phyloP scores from a whole-genome alignment of 73 alveolate genomes.

The Symbiodinium natans region DNA sequence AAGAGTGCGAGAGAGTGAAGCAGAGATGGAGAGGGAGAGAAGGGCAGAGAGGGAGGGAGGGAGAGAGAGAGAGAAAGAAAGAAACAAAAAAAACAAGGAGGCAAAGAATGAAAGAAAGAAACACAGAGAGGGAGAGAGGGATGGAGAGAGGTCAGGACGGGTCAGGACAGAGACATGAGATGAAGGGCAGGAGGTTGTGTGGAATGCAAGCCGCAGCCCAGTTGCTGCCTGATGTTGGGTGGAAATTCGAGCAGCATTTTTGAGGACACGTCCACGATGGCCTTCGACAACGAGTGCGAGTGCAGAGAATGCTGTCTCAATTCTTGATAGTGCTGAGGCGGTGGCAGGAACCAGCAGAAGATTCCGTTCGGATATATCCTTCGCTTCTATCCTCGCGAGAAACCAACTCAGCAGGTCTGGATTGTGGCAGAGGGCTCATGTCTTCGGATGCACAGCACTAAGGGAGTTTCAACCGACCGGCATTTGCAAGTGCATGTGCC shows the following conservation, averaged over 20 bases:
- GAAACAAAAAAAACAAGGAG: too few relatives aligned
- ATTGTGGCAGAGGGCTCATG: neutral
- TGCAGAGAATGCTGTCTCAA: neutral
- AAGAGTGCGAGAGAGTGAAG: too few relatives aligned
- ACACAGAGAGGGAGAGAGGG: too few relatives aligned
- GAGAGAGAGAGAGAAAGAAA: too few relatives aligned
- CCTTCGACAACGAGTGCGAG: neutral
- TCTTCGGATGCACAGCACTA: neutral
- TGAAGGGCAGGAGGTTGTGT: too few relatives aligned
- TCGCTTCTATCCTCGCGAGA: slow-evolving; percentile 73
- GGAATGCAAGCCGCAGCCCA: too few relatives aligned
- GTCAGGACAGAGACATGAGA: too few relatives aligned
- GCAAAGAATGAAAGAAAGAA: too few relatives aligned
- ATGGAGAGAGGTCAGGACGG: too few relatives aligned
- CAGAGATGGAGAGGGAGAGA: too few relatives aligned
- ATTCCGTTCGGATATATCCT: slow-evolving; percentile 61
- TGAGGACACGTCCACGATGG: slow-evolving; percentile 36
- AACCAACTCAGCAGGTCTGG: neutral
- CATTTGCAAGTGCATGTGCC: neutral
- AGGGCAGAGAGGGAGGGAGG: too few relatives aligned
- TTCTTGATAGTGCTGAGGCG: neutral
- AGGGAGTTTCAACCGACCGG: neutral
- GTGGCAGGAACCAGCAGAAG: slow-evolving; percentile 45
- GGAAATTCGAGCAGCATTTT: slow-evolving; percentile 52
- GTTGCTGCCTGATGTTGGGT: slow-evolving; percentile 65